Base-by-base conservation (phyloP, 2,329 filamentous ascomycete species). In the Nigrospora sphaerica region DNA sequence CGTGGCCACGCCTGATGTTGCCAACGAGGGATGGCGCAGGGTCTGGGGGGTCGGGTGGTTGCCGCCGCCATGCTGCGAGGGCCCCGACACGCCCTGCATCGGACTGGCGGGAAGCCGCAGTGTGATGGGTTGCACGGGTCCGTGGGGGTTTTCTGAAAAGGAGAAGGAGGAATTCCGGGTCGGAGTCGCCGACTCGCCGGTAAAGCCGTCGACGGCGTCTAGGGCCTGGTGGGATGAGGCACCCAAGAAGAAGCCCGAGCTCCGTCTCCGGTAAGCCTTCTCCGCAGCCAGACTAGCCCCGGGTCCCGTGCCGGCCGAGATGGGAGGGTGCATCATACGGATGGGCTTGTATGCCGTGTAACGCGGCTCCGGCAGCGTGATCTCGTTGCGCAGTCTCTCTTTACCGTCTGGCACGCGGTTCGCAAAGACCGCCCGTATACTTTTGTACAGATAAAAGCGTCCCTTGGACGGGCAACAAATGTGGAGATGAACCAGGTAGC, bases 381-480 rank as follows among this genome's bases (percentile, higher is more conserved):
- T 85, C 62, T 98, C 93, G 58, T 95, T 96, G 32, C 85, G 78
- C 35, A 98, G 74, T 60, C 85, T 92, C 66, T 97, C 92, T 62
- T 96, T 95, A 36, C 89, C 92, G 57, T 97, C 93, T 0, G 93
- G 92, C 0, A 96, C 92, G 23, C 93, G 82, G 61, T 97, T 97
- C 45, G 93, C 93, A 62, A 98, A 98, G 3, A 98, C 92, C 33
- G 97, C 88, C 13, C 93, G 83, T 48, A 97, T 86, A 56, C 81
- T 89, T 58, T 93, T 95, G 70, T 97, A 93, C 6, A 98, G 73
- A 57, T 90, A 97, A 63, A 84, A 95, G 12, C 91, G 82, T 6
- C 88, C 89, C 52, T 84, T 86, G 0, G 84, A 81, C 1, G 89
- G 86, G 57, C 85, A 92, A 66, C 92, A 97, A 47, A 98, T 93